These are phyloP conservation scores for Beauveria medogensis DNA, from an alignment of 2,329 filamentous ascomycete species.

Conservation along the genomic window DNA sequence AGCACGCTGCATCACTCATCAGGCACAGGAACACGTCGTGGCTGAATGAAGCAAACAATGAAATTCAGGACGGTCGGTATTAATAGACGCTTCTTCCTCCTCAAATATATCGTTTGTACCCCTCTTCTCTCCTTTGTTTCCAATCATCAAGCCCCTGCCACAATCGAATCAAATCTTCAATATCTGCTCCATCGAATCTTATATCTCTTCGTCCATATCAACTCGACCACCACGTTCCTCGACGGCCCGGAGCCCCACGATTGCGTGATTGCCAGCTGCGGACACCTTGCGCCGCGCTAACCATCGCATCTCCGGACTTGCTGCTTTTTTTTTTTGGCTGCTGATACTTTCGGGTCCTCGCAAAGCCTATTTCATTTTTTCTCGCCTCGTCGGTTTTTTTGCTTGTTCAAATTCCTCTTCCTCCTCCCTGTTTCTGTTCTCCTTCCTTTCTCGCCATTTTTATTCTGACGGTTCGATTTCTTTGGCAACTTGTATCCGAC, in stretches of 20 bases:
- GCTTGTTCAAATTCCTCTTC: neutral
- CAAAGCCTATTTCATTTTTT: constrained; percentile 8
- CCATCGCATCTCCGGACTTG: constrained; percentile 8
- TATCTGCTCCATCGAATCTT: neutral
- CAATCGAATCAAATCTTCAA: neutral
- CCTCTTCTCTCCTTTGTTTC: neutral
- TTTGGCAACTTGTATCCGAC: neutral
- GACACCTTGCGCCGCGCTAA: neutral
- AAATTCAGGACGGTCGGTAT: constrained; percentile 5
- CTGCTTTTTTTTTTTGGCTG: constrained; percentile 11
- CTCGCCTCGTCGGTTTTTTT: neutral
- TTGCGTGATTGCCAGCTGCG: constrained; percentile 22
- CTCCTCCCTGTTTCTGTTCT: neutral
- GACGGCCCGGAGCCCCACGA: constrained; percentile 21
- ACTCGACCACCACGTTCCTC: neutral
- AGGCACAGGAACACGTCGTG: neutral
- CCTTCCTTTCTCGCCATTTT: constrained; percentile 9
- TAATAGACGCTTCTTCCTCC: neutral
- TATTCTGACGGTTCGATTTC: neutral
- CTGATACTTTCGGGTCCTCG: constrained; percentile 10
- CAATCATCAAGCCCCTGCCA: neutral
- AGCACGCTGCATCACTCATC: neutral
- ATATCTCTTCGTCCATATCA: neutral
- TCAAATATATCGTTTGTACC: neutral
- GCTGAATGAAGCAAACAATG: neutral